Percentiles rank a stretch among this genome's conserved stretches.
Evolutionary conservation across 345 rosid species (phyloP).

Genomic region (Iberis pinnata): DNA sequence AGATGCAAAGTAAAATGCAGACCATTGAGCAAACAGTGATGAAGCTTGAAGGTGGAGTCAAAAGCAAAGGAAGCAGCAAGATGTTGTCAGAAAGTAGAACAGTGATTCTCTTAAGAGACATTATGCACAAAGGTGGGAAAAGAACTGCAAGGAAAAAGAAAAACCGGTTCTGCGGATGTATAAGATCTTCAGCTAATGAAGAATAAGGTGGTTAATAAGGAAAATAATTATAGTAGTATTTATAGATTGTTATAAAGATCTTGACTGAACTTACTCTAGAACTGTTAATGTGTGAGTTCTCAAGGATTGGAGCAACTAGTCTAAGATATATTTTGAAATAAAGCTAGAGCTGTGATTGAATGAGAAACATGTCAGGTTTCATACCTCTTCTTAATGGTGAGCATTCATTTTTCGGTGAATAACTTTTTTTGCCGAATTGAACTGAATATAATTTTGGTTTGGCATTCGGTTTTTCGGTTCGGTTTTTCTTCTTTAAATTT

Average conservation of each 20-base stretch:
- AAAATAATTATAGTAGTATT: slow-evolving; percentile 1
- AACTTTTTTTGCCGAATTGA: too few relatives aligned
- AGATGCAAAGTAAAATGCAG: slow-evolving; percentile 66
- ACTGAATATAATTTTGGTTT: too few relatives aligned
- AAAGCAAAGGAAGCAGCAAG: slow-evolving; percentile 43
- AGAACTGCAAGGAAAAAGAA: slow-evolving; percentile 45
- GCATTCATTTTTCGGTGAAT: too few relatives aligned
- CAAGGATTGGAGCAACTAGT: slow-evolving; percentile 2
- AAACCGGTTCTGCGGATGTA: slow-evolving; percentile 61
- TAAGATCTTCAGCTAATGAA: slow-evolving; percentile 43
- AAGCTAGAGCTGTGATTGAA: slow-evolving; percentile 10
- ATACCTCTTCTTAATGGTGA: too few relatives aligned
- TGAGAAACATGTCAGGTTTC: slow-evolving; percentile 3
- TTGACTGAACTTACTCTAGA: slow-evolving; percentile 8
- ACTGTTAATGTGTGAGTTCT: not conserved
- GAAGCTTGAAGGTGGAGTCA: slow-evolving; percentile 62
- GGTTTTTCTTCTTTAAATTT: too few relatives aligned
- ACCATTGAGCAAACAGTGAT: slow-evolving; percentile 48
- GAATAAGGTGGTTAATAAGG: slow-evolving; percentile 31
- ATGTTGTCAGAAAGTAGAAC: slow-evolving; percentile 37
- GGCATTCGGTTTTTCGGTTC: too few relatives aligned
- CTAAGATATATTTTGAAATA: slow-evolving; percentile 12
- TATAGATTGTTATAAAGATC: slow-evolving; percentile 1
- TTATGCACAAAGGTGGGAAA: slow-evolving; percentile 48
- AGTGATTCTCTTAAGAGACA: slow-evolving; percentile 55